Percentiles rank a stretch among this genome's conserved stretches.
Conservation (phyloP, 148 eudicot species). For the Oxyria digyna region DNA sequence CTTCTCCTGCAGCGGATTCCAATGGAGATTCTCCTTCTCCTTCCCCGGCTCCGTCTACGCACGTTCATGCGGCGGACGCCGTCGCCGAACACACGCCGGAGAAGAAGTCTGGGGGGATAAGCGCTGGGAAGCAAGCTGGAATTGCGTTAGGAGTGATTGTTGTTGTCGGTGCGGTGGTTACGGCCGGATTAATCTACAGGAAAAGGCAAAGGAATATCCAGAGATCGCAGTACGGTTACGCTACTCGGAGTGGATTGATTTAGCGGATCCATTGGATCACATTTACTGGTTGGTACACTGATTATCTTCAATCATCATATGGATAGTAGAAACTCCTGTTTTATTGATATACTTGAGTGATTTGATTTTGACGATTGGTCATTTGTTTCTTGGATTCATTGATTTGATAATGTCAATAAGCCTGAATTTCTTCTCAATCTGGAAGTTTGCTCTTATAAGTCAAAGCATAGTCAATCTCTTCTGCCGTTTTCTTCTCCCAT, state of each 20-base stretch:
- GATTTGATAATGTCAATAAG: not conserved
- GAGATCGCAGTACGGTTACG: conserved; percentile 36
- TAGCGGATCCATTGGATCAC: not conserved
- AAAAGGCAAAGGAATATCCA: conserved; percentile 45
- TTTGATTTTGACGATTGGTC: not conserved
- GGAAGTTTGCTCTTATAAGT: not conserved
- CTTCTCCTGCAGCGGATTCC: conserved; percentile 11
- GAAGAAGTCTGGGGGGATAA: conserved; percentile 18
- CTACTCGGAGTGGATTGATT: conserved; percentile 25
- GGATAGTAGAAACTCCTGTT: not conserved
- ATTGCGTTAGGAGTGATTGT: conserved; percentile 27
- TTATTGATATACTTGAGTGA: not conserved
- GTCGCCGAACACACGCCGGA: not conserved
- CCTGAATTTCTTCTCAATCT: not conserved
- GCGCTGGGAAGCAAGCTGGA: conserved; percentile 38
- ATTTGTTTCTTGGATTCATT: not conserved
- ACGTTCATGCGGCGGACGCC: not conserved
- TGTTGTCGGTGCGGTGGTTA: conserved; percentile 23
- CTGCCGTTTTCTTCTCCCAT: not conserved
- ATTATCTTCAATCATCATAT: not conserved
- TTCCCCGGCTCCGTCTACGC: not conserved
- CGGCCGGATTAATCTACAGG: conserved; percentile 40
- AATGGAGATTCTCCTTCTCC: not conserved
- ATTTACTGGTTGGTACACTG: not conserved
- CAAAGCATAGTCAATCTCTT: not conserved